Base-by-base conservation (phyloP, 768 basidiomycete species). In the Macrolepiota dolichaula region DNA sequence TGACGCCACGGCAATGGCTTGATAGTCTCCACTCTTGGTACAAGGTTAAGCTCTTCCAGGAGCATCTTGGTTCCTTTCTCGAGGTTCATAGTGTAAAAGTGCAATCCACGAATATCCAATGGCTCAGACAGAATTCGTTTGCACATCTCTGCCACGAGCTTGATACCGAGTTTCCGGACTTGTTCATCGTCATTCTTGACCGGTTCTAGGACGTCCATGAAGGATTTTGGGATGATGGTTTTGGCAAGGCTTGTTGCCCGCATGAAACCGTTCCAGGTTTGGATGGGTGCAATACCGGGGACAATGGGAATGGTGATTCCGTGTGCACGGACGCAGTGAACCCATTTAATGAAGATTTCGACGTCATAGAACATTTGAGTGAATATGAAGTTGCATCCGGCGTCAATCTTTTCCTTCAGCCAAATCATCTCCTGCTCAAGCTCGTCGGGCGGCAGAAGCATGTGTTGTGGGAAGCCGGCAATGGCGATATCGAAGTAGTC, bases 351-450 rank as follows among this genome's bases (percentile, higher is more conserved):
- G 77, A 99, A 98, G 67, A 98, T 70, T 36, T 92, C 83, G 51
- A 89, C 87, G 67, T 97, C 96, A 76, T 96, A 97, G 78, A 98
- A 98, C 93, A 98, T 94, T 74, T 98, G 96, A 0, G 96, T 97
- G 79, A 98, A 97, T 74, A 98, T 97, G 76, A 96, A 92, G 71
- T 86, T 82, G 63, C 88, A 91, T 40, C 96, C 95, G 10, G 87
- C 91, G 64, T 96, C 94, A 61, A 96, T 76, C 74, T 98, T 98
- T 65, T 91, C 87, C 75, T 96, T 96, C 64, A 97, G 80, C 73
- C 83, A 96, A 61, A 81, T 74, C 75, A 97, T 87, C 73, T 98
- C 96, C 56, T 83, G 83, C 29, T 82, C 85, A 44, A 83, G 83
- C 67, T 94, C 88, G 51, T 87, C 89, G 0, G 84, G 82, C 1